Percentiles rank a stretch among this genome's conserved stretches.
Evolutionary conservation across 225 moss, liverwort and hornwort genomes (phyloP).

Genomic region (Physcomitrellopsis africana): DNA sequence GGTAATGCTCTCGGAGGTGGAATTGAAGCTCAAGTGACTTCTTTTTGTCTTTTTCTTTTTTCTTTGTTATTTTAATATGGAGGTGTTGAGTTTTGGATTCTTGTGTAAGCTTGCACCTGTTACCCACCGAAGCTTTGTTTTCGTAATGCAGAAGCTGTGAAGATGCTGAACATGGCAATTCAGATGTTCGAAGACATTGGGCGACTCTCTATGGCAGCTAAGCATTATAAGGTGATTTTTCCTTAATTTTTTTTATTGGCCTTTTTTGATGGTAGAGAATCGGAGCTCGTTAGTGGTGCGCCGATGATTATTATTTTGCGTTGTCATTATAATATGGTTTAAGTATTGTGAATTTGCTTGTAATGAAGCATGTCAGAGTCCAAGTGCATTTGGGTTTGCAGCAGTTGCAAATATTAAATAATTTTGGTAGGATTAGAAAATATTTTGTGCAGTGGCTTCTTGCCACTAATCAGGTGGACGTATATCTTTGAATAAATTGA

Average conservation of each 20-base stretch:
- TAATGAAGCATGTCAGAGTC: too few relatives aligned
- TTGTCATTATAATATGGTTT: neutral
- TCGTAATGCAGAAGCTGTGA: conserved; percentile 78
- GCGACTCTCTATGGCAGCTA: conserved; percentile 91
- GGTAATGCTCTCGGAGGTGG: conserved; percentile 43
- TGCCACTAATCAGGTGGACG: neutral
- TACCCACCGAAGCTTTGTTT: conserved; percentile 18
- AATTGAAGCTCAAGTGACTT: neutral
- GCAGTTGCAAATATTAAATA: neutral
- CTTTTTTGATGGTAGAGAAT: neutral
- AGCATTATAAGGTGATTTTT: conserved; percentile 77
- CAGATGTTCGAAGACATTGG: conserved; percentile 89
- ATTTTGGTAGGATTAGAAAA: conserved; percentile 1
- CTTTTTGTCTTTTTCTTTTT: neutral
- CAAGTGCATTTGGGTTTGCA: neutral
- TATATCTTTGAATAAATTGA: conserved; percentile 4
- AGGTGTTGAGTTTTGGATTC: conserved; percentile 5
- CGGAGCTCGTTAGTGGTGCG: conserved; percentile 8
- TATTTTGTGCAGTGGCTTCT: neutral
- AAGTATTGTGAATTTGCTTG: neutral
- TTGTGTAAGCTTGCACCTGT: neutral
- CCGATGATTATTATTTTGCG: neutral
- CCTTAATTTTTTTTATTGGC: neutral
- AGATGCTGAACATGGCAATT: conserved; percentile 67
- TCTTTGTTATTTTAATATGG: neutral